Base-by-base conservation (phyloP, 2,329 filamentous ascomycete genomes). In the Alternaria sp. region DNA sequence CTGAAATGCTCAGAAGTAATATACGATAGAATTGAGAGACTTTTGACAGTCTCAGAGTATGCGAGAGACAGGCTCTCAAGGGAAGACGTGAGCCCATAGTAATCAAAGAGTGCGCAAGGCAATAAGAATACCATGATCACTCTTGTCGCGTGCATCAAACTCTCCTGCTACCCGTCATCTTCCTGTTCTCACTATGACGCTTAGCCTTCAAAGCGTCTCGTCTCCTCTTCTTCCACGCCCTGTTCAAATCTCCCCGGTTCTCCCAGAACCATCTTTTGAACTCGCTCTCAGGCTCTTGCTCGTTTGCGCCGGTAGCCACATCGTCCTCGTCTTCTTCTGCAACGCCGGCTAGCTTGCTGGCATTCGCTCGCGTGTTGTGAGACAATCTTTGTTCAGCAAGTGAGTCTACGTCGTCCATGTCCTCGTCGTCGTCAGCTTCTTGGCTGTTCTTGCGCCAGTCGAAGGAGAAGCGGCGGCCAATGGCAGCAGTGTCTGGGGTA, bases 401-500 rank as follows among this genome's bases (percentile, higher is more conserved):
- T 14, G 52, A 46, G 22, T 62, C 58, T 12, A 64, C 25, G 2
- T 69, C 63, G 9, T 65, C 62, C n/a, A 59, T 54, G 0, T 83
- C 82, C 0, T 85, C 79, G 9, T 84, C 81, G 1, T 83, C 43
- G 11, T 84, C 81, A 1, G 78, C 79, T n/a, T 81, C 80, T 3
- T 80, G 79, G 27, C 77, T 79, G 51, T 66, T 66, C n/a, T 72
- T 73, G 38, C 74, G 67, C 76, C 76, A 79, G 45, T 66, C 80
- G 41, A 85, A 90, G 83, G 64, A 84, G 72, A 90, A 89, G 58
- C 83, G 85, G 28, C 88, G 87, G 41, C 84, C 88, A 2, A 92
- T 89, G 61, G 93, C 89, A 2, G 93, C 93, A 0, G 95, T 98
- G 74, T 99, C 95, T 0, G 95, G 95, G 0, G 95, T 99, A 0